Conservation (phyloP, 176 grass and related monocot genomes). For the Neostapfia colusana region DNA sequence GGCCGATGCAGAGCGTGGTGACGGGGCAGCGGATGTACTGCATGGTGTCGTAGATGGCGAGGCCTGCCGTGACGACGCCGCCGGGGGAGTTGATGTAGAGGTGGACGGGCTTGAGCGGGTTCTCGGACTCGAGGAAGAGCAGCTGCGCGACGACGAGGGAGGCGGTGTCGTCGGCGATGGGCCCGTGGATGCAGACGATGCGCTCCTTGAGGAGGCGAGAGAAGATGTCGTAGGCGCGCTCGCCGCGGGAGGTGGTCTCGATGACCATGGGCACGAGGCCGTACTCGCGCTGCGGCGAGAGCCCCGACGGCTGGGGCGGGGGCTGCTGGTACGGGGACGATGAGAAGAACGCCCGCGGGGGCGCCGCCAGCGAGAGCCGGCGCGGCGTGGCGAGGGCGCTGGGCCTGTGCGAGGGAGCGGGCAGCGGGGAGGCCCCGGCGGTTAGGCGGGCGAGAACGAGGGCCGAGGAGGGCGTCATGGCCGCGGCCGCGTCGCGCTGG, state of each 20-base stretch:
- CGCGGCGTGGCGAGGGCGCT: not conserved
- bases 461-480: constrained; percentile 38
- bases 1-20: constrained; percentile 88
- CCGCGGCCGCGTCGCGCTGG: not conserved
- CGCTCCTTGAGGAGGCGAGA: constrained; percentile 90
- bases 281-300: constrained; percentile 32
- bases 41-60: constrained; percentile 97
- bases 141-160: constrained; percentile 87
- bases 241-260: constrained; percentile 81
- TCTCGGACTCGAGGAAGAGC: constrained; percentile 93
- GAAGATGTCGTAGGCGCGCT: constrained; percentile 83
- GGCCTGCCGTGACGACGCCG: constrained; percentile 65
- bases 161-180: constrained; percentile 71
- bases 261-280: constrained; percentile 80
- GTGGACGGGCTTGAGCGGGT: constrained; percentile 82
- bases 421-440: constrained; percentile 23
- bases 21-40: constrained; percentile 86
- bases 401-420: constrained; percentile 17
- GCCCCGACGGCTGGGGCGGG: not conserved
- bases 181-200: constrained; percentile 78
- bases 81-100: constrained; percentile 95
- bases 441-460: constrained; percentile 25
- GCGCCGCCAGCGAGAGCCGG: constrained; percentile 20
- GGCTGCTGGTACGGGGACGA: constrained; percentile 17
- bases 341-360: constrained; percentile 45